These are phyloP conservation scores for Irpex sp. DNA, from an alignment of 1,284 basidiomycete species.

Conservation along the genomic window DNA sequence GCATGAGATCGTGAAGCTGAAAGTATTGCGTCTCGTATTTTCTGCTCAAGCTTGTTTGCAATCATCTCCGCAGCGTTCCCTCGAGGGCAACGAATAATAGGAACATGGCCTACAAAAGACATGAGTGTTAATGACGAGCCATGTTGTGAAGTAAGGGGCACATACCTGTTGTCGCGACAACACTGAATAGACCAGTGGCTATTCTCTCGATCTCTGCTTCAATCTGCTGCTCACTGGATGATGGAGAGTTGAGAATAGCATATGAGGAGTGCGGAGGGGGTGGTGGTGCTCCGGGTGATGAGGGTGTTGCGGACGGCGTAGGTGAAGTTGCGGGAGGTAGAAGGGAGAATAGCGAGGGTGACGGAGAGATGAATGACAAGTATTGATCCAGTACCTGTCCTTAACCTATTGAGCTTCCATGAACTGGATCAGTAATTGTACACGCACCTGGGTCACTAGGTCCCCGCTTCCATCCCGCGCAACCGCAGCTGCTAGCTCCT, in stretches of 20 bases:
- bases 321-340: constrained; percentile 49
- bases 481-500: constrained; percentile 90
- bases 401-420: not conserved
- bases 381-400: constrained; percentile 89
- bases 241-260: constrained; percentile 88
- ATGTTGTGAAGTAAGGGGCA: constrained; percentile 2
- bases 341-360: constrained; percentile 92
- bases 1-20: constrained; percentile 68
- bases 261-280: constrained; percentile 54
- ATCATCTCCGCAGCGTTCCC: constrained; percentile 99
- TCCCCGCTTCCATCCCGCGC: constrained; percentile 85
- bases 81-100: constrained; percentile 91
- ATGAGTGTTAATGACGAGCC: not conserved
- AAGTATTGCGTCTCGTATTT: constrained; percentile 90
- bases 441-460: constrained; percentile 70
- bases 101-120: constrained; percentile 69
- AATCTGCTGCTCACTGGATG: constrained; percentile 86
- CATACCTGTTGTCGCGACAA: constrained; percentile 87
- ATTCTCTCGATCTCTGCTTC: constrained; percentile 94
- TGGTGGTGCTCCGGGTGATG: constrained; percentile 27
- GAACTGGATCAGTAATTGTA: not conserved
- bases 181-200: constrained; percentile 88
- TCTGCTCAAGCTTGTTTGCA: constrained; percentile 90
- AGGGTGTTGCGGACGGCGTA: constrained; percentile 27
- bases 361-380: constrained; percentile 94